A percentile compares a stretch with the other conserved stretches of the same genome.
phyloP scores from a whole-genome alignment of 345 rosid genomes.

The Carallia brachiata region DNA sequence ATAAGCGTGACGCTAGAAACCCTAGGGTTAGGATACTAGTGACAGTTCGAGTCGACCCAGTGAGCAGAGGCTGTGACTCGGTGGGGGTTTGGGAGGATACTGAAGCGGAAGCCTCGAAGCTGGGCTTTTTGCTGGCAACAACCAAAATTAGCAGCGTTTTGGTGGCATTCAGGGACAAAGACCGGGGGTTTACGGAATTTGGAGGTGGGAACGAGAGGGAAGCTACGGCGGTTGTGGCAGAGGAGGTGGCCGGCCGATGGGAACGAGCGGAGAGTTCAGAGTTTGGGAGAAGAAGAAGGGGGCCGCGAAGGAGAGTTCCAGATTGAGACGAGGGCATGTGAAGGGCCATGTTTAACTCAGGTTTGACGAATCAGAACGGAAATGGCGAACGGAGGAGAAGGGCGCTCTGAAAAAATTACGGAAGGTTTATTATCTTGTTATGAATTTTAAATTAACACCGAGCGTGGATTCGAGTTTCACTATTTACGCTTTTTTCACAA shows the following conservation, averaged over 20 bases:
- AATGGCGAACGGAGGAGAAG: too few relatives aligned
- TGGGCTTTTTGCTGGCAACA: background rate
- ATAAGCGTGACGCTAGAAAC: conserved; percentile 7
- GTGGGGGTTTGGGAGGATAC: conserved; percentile 1
- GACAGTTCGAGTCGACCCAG: conserved; percentile 25
- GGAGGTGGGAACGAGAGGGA: background rate
- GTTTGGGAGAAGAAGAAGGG: conserved; percentile 6
- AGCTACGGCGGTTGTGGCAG: background rate
- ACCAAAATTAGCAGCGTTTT: background rate
- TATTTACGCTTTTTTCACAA: too few relatives aligned
- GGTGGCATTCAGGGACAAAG: background rate
- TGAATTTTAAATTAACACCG: too few relatives aligned
- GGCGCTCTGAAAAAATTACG: too few relatives aligned
- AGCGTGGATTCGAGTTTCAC: too few relatives aligned
- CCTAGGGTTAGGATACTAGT: conserved; percentile 20
- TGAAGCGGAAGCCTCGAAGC: conserved; percentile 16
- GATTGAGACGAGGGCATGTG: conserved; percentile 8
- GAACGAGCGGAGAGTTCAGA: background rate
- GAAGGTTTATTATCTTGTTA: too few relatives aligned
- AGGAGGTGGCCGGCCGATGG: background rate
- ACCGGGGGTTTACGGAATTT: background rate
- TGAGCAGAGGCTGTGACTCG: background rate
- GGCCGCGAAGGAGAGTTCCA: conserved; percentile 2
- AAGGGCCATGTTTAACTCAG: conserved; percentile 20
- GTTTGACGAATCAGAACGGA: too few relatives aligned